A percentile compares a stretch with the other conserved stretches of the same genome.
Conservation (phyloP, 129 eudicot species). For the Helichrysum umbraculigerum region DNA sequence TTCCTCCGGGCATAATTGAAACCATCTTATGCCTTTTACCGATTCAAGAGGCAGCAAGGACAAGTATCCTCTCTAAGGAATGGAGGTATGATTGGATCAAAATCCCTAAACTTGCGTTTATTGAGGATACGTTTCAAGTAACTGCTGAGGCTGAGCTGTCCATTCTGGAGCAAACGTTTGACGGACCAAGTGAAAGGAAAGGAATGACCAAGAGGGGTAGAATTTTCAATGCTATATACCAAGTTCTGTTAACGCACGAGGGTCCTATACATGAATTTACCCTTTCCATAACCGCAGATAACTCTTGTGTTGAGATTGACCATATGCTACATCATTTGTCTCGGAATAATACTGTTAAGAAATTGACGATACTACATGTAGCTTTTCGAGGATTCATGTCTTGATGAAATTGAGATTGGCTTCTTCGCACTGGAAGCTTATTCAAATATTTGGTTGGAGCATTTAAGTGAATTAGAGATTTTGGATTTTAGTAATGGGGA, state of each 20-base stretch:
- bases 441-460: not conserved
- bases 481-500: not conserved
- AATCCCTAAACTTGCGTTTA: not conserved
- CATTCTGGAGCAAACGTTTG: too few relatives aligned
- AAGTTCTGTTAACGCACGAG: not conserved
- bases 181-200: not conserved
- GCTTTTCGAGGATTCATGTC: too few relatives aligned
- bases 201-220: not conserved
- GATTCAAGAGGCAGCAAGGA: slow-evolving; percentile 4
- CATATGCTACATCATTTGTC: not conserved
- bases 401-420: too few relatives aligned
- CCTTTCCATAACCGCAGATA: not conserved
- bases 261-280: slow-evolving; percentile 6
- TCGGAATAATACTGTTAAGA: slow-evolving; percentile 7
- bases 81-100: slow-evolving; percentile 5
- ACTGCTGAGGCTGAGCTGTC: too few relatives aligned
- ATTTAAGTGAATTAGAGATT: slow-evolving; percentile 5
- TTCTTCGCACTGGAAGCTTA: not conserved
- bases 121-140: not conserved
- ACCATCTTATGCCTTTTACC: not conserved
- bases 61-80: not conserved
- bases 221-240: not conserved
- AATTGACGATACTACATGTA: too few relatives aligned
- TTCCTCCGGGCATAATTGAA: not conserved
- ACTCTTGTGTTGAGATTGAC: not conserved